A percentile compares a stretch with the other conserved stretches of the same genome.
phyloP scores from a whole-genome alignment of 1,284 basidiomycete species.

The Meripilus lineatus region DNA sequence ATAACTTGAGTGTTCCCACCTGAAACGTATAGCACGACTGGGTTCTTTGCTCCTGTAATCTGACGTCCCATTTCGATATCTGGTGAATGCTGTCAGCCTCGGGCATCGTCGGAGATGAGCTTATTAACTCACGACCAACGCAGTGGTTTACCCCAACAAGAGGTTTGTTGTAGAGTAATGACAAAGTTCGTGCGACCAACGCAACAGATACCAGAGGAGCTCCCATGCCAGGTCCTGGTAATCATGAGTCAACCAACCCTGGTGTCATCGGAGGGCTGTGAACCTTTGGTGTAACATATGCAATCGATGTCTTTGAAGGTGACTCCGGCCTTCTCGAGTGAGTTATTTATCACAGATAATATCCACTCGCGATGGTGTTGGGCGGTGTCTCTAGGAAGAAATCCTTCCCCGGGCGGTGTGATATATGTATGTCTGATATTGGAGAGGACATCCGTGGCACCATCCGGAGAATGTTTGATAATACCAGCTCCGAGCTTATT shows the following conservation, averaged over 20 bases:
- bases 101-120: not conserved
- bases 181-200: slow-evolving; percentile 90
- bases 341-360: slow-evolving; percentile 77
- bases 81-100: slow-evolving; percentile 27
- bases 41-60: slow-evolving; percentile 92
- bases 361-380: slow-evolving; percentile 95
- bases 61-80: slow-evolving; percentile 99
- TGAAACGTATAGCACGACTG: slow-evolving; percentile 97
- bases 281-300: slow-evolving; percentile 97
- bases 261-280: slow-evolving; percentile 11
- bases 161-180: slow-evolving; percentile 86
- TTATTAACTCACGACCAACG: slow-evolving; percentile 84
- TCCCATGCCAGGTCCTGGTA: slow-evolving; percentile 96
- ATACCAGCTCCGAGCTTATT: slow-evolving; percentile 98
- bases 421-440: slow-evolving; percentile 97
- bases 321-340: slow-evolving; percentile 68
- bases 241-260: no score
- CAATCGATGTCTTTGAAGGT: slow-evolving; percentile 83
- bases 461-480: slow-evolving; percentile 77
- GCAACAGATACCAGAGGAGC: slow-evolving; percentile 95
- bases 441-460: slow-evolving; percentile 66
- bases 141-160: slow-evolving; percentile 98
- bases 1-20: slow-evolving; percentile 99
- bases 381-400: slow-evolving; percentile 93
- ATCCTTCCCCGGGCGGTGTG: slow-evolving; percentile 96